These are phyloP conservation scores for Penicillium sp. DNA, from an alignment of 2,329 filamentous ascomycete species.

Conservation along the genomic window DNA sequence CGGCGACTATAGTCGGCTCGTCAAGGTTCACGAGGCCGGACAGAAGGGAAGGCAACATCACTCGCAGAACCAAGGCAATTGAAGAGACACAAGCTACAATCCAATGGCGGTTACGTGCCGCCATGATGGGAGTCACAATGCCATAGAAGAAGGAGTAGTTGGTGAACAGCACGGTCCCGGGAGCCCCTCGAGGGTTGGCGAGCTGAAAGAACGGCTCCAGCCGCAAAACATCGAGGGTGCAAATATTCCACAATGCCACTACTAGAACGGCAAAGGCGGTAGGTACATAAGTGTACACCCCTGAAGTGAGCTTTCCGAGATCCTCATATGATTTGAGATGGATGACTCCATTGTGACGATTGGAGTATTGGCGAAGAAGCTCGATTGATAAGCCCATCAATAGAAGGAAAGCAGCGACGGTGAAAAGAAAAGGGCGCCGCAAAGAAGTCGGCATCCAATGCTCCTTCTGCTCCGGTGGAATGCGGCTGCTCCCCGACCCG, in stretches of 20 bases:
- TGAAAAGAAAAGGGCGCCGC: constrained; percentile 12
- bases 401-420: constrained; percentile 11
- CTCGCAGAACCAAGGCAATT: constrained; percentile 14
- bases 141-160: constrained; percentile 22
- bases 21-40: constrained; percentile 17
- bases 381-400: constrained; percentile 10
- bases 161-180: constrained; percentile 18
- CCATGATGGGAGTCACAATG: constrained; percentile 14
- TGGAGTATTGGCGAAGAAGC: constrained; percentile 13
- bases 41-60: constrained; percentile 16
- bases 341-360: constrained; percentile 10
- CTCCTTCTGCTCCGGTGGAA: not conserved
- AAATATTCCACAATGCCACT: constrained; percentile 16
- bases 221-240: constrained; percentile 18
- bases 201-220: constrained; percentile 24
- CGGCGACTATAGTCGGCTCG: constrained; percentile 1
- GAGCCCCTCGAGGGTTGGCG: constrained; percentile 7
- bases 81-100: constrained; percentile 14
- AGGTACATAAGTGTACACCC: constrained; percentile 15
- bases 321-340: constrained; percentile 10
- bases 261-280: constrained; percentile 16
- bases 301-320: constrained; percentile 1
- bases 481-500: too few species aligned
- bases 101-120: constrained; percentile 22
- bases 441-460: constrained; percentile 4